Base-by-base conservation (phyloP, 2,329 filamentous ascomycete genomes). In the Penicillium capsulatum region DNA sequence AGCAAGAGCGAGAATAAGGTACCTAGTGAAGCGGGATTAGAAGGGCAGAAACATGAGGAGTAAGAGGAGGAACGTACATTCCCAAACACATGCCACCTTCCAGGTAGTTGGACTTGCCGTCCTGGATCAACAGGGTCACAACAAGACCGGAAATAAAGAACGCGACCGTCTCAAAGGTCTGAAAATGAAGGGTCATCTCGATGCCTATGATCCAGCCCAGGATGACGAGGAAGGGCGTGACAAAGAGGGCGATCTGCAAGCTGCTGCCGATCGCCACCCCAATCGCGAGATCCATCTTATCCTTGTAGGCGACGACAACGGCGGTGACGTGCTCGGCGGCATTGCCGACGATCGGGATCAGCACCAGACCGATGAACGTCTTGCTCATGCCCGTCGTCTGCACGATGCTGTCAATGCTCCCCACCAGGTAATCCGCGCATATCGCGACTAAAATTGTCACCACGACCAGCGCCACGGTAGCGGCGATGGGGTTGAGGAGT, bases 51-150 rank as follows among this genome's bases (percentile, higher is more conserved):
- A 17, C 34, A n/a, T 11, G n/a, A 28, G 11, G 5, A 4, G 26
- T 6, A 28, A 28, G 11, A 6, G 5, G 5, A 22, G 19, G 5
- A 14, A 71, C 66, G 45, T 67, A 75, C 72, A 75, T 70, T 58
- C 73, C 73, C 45, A 76, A 51, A 40, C 81, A 75, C 79, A 91
- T 84, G 33, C 83, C 83, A 31, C 86, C 86, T 63, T 91, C 86
- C 15, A 91, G 76, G 53, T 91, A 91, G 64, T 91, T 92, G 10
- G 81, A 86, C 64, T 85, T 86, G 56, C 86, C 86, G 57, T 91
- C 86, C 59, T 86, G 82, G 30, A 90, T 83, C 2, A 84, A 64
- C 80, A 89, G 40, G 7, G 68, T 86, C 22, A 88, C 84, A 20
- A 89, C 83, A 29, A 89, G 66, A 2, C 86, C 83, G 7, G 82